Conservation (phyloP, 768 basidiomycete genomes). For the Trametopsis cervina region DNA sequence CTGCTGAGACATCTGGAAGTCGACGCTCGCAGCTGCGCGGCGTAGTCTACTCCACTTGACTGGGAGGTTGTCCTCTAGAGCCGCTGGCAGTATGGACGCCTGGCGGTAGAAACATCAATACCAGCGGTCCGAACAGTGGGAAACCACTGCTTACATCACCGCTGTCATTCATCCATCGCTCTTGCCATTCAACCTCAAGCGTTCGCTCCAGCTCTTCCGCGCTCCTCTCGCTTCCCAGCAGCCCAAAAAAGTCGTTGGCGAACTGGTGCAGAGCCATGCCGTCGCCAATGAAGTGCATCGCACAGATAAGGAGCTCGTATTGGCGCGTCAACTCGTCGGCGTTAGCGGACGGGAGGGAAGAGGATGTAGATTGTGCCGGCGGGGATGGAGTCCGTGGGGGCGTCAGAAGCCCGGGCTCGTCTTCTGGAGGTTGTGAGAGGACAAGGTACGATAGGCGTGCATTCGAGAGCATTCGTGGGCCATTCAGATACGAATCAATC, state of each 20-base stretch:
- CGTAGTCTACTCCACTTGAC: conserved; percentile 34
- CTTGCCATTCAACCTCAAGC: conserved; percentile 28
- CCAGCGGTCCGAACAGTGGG: conserved; percentile 1
- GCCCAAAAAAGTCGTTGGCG: conserved; percentile 70
- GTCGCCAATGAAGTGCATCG: conserved; percentile 79
- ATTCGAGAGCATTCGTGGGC: conserved; percentile 64
- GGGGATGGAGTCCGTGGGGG: conserved; percentile 29
- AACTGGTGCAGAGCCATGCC: conserved; percentile 82
- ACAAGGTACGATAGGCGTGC: conserved; percentile 61
- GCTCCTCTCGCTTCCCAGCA: conserved; percentile 38
- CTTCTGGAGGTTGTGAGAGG: conserved; percentile 29
- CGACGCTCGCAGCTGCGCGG: conserved; percentile 42
- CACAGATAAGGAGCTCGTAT: conserved; percentile 65
- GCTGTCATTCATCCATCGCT: conserved; percentile 20
- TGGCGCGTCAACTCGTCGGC: conserved; percentile 18
- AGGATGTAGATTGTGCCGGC: conserved; percentile 9
- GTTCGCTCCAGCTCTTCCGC: conserved; percentile 24
- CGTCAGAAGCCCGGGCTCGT: conserved; percentile 19
- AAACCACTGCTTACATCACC: conserved; percentile 14
- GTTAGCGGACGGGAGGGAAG: not conserved
- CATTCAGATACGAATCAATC: conserved; percentile 70
- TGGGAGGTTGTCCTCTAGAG: conserved; percentile 41
- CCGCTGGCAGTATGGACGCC: conserved; percentile 11
- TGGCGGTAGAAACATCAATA: not conserved
- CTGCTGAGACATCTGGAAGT: conserved; percentile 46